A percentile compares a stretch with the other conserved stretches of the same genome.
phyloP scores from a whole-genome alignment of 306 rosid species.

The Trifolium subterraneum region DNA sequence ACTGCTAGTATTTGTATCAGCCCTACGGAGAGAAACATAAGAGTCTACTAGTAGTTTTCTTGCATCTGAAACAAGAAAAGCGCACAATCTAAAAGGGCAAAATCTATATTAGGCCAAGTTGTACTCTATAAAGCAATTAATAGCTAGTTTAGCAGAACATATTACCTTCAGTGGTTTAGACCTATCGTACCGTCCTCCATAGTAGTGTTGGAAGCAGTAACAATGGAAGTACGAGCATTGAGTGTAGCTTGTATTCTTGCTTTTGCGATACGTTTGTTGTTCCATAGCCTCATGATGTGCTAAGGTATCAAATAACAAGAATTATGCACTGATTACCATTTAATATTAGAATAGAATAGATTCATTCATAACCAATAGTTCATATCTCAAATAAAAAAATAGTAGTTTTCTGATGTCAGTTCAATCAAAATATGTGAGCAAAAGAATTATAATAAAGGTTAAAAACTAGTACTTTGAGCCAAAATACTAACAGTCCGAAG shows the following conservation, averaged over 20 bases:
- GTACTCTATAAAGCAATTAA: constrained; percentile 7
- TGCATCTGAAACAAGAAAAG: constrained; percentile 61
- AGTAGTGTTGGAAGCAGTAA: constrained; percentile 95
- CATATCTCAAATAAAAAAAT: too few species aligned
- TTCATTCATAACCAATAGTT: too few species aligned
- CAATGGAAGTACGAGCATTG: constrained; percentile 96
- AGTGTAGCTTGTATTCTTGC: constrained; percentile 99
- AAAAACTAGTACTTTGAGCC: too few species aligned
- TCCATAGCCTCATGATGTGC: constrained; percentile 99
- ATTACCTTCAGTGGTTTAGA: constrained; percentile 95
- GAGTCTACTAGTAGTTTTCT: constrained; percentile 88
- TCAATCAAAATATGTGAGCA: too few species aligned
- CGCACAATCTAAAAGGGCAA: too few species aligned
- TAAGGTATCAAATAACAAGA: too few species aligned
- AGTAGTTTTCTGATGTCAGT: too few species aligned
- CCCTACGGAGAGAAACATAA: constrained; percentile 91
- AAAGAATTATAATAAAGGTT: too few species aligned
- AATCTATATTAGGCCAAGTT: constrained; percentile 35
- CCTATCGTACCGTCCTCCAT: constrained; percentile 97
- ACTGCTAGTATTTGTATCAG: constrained; percentile 58
- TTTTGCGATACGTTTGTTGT: constrained; percentile 98
- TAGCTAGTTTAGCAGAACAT: constrained; percentile 13
- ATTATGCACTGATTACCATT: too few species aligned
- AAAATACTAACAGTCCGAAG: too few species aligned
- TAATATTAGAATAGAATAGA: too few species aligned